Base-by-base conservation (phyloP, 2,329 filamentous ascomycete species). In the Colletotrichum karsti region DNA sequence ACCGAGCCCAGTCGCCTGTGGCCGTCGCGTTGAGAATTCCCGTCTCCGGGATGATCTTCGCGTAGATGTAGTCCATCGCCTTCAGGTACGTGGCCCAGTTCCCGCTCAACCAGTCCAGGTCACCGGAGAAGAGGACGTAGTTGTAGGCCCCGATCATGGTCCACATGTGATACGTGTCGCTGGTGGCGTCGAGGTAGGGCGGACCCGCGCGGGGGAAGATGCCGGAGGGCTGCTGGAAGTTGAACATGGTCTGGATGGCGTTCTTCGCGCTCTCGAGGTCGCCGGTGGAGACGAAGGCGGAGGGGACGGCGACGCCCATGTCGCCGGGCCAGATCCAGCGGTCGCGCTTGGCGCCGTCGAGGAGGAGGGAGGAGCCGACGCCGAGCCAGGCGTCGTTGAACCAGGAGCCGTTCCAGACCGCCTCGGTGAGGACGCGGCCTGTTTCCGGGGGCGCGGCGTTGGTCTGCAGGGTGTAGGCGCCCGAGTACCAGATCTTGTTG, bases 251-350 rank as follows among this genome's bases (percentile, higher is more conserved):
- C 59, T 84, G 81, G 2, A 89, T 68, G 0, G 84, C 84, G 67
- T 87, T 86, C 18, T 81, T 79, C 7, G 88, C 79, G 37, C 82
- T 82, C 20, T 82, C 78, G 54, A 88, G 76, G 71, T 88, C 86
- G 28, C 84, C 83, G 0, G 86, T 89, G 7, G 84, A 86, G 2
- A 88, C 83, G 9, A 86, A 83, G 12, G 88, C 82, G 33, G 80
- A 82, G 3, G 87, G 86, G 0, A 87, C 79, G 5, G 87, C 84
- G 67, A 89, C 86, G 5, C 83, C 82, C 80, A 90, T 87, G 72
- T 91, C 89, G 1, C 88, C 88, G 10, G 88, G 84, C 87, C 88
- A 91, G 3, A 90, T 84, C 18, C 87, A 78, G 8, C 87, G 81
- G 72, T 90, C 88, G 33, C 88, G 81, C 73, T 90, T 90, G 1